Evolutionary conservation across 176 grass and related monocot species (phyloP), one percentile per base, ranked within the genome.

Genomic region (Leersia perrieri): DNA sequence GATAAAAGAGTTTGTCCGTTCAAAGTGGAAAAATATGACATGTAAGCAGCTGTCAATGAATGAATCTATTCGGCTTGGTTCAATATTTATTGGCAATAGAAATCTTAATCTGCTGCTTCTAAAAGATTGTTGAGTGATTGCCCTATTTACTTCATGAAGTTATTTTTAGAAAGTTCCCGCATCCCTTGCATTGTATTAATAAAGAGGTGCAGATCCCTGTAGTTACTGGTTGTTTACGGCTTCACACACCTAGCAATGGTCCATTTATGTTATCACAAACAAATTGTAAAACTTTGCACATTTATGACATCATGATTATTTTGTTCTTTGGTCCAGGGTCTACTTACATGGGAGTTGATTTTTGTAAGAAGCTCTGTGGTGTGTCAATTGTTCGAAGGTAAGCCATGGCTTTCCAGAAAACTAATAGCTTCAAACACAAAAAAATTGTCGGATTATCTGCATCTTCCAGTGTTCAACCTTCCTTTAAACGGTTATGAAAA

Each of bases 331-430:
- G 5, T 83, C 18, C 76, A 98, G 92, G 92, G 73, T 89, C 86
- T 75, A 73, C 85, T 78, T 98, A 98, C 82, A 87, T 34, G 26
- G 95, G 95, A 44, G 92, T 98, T 66, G 92, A 94, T 36, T 98
- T 98, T 71, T 89, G 95, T 55, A 94, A 92, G 76, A 98, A 85
- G 66, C 86, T 98, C 65, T 98, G 95, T 86, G 95, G 95, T 68
- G 89, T 94, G 49, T 94, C 95, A 22, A 80, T 98, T 79, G 77
- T 98, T 67, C 85, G 92, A 92, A 98, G 92, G 92, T 94, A 81
- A 61, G 29, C 20, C 11, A 16, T 27, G 1, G 53, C 85, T 84
- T 63, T 14, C 18, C 1, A 47, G 77, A 65, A 61, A 68, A 53
- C 51, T 70, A 7, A 55, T 29, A 60, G 18, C 55, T 77, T 74